phyloP scores from a whole-genome alignment of 2,329 filamentous ascomycete genomes.

The Ciborinia camelliae region DNA sequence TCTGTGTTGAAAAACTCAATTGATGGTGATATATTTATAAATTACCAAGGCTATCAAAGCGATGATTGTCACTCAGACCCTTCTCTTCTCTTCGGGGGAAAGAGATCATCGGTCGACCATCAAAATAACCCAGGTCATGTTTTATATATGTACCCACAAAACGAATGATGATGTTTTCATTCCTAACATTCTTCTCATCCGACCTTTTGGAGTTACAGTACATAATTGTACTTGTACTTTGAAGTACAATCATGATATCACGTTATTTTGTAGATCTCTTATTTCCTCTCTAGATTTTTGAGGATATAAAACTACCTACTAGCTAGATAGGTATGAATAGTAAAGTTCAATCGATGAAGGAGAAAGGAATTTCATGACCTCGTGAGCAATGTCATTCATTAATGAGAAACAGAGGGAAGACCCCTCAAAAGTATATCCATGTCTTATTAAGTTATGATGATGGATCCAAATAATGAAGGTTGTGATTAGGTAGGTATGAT shows the following conservation, averaged over 20 bases:
- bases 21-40: too few species aligned
- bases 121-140: neutral
- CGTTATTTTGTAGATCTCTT: neutral
- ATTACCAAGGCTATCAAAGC: too few species aligned
- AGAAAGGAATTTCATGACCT: neutral
- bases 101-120: neutral
- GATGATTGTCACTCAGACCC: too few species aligned
- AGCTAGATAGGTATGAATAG: neutral
- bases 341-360: neutral
- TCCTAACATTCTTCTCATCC: neutral
- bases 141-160: too few species aligned
- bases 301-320: neutral
- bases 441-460: too few species aligned
- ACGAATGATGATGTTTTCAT: neutral
- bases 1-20: too few species aligned
- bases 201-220: too few species aligned
- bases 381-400: neutral
- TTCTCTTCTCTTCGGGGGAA: too few species aligned
- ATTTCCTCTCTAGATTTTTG: neutral
- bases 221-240: neutral
- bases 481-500: too few species aligned
- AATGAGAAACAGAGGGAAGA: neutral
- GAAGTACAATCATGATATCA: neutral
- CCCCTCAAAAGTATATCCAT: neutral
- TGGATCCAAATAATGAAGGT: neutral